These are phyloP conservation scores for Mimosa bimucronata DNA, from an alignment of 306 rosid genomes.

Conservation along the genomic window DNA sequence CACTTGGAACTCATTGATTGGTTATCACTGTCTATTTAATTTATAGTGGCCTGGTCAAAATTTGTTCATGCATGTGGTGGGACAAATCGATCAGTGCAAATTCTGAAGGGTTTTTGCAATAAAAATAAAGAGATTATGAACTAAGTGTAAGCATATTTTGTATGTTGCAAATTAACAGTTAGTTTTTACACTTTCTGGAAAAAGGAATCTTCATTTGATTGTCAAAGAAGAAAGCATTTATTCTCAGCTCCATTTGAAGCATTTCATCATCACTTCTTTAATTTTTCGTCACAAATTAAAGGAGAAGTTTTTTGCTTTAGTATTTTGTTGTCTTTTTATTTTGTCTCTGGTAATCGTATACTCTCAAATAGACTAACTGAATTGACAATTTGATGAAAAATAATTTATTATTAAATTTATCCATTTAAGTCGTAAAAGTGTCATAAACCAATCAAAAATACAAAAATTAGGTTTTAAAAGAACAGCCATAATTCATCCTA, in stretches of 20 bases:
- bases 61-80: conserved; percentile 34
- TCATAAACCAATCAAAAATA: neutral
- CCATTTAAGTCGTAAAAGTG: neutral
- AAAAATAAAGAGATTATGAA: conserved; percentile 35
- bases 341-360: neutral
- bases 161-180: conserved; percentile 1
- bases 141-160: neutral
- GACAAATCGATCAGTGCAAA: conserved; percentile 38
- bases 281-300: neutral
- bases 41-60: conserved; percentile 49
- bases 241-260: conserved; percentile 56
- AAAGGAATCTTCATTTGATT: conserved; percentile 74
- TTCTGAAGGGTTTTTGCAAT: conserved; percentile 38
- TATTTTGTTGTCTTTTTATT: neutral
- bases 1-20: conserved; percentile 46
- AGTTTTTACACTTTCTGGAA: conserved; percentile 44
- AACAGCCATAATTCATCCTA: neutral
- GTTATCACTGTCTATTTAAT: conserved; percentile 25
- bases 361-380: neutral
- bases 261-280: conserved; percentile 19
- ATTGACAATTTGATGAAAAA: neutral
- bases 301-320: neutral
- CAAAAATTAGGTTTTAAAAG: neutral
- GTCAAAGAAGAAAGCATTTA: conserved; percentile 90
- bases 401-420: neutral